Evolutionary conservation across 2,329 filamentous ascomycete genomes (phyloP), one percentile per base, ranked within the genome.

Genomic region (Thermothelomyces thermophilus): DNA sequence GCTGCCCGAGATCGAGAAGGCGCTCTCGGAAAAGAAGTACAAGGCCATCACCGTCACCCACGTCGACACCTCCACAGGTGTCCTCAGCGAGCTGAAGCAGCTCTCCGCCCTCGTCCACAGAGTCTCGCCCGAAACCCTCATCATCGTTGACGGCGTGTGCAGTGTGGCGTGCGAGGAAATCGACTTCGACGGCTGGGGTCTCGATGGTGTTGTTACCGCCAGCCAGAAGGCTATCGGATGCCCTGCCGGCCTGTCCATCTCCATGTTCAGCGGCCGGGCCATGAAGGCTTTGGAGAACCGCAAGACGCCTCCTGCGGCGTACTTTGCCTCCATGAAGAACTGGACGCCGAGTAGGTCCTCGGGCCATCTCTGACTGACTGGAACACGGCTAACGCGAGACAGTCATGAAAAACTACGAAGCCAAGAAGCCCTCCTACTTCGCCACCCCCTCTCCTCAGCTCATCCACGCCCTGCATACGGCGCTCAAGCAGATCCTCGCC

Each of bases 381-480:
- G 13, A 17, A 24, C 11, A 24, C 16, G 9, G 16, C 50, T 49
- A 24, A 46, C 50, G 11, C n/a, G 9, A 30, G 4, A 22, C 52
- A 87, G 86, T 98, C 70, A 97, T 98, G 91, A 83, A 93, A 73
- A 97, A 96, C 73, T 98, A 98, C 70, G 93, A 98, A 73, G 88
- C 89, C 57, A 89, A 90, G 75, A 98, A 97, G 74, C 82, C 93
- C 33, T 95, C 90, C 2, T 98, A 98, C 76, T 98, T 98, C 65
- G 93, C 93, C 33, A 98, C 93, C 1, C 93, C 93, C 1, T 90
- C 90, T 4, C 93, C 93, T 13, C 93, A 98, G 71, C 81, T 98
- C 44, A 77, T 98, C 60, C 91, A 87, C 69, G 93, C 93, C 41
- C 80, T 98, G 31, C 86, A 98, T 76, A 95, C 90, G 8, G 80